phyloP scores from a whole-genome alignment of 495 filamentous ascomycete species.

The Eremomyces bilateralis region DNA sequence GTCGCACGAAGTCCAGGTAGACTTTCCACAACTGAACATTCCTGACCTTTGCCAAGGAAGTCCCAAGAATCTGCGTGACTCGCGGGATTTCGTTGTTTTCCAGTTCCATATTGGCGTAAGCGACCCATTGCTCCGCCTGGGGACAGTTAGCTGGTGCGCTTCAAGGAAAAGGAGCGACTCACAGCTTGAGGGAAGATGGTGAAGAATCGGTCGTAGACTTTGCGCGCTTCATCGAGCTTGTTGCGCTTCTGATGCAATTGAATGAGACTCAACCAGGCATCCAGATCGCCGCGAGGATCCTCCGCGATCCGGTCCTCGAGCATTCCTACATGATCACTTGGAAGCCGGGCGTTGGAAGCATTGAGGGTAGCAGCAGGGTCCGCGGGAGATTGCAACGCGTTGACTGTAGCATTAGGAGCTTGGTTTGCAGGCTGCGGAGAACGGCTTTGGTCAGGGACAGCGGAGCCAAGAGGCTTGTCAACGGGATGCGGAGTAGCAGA shows the following conservation, averaged over 20 bases:
- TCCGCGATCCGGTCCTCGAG: constrained; percentile 78
- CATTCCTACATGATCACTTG: constrained; percentile 60
- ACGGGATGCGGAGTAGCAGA: constrained; percentile 11
- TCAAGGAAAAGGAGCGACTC: constrained; percentile 23
- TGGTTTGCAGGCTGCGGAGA: neutral
- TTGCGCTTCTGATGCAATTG: constrained; percentile 61
- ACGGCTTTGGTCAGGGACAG: constrained; percentile 9
- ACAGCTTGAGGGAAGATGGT: constrained; percentile 74
- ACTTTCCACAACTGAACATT: constrained; percentile 73
- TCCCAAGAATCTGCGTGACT: constrained; percentile 63
- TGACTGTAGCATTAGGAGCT: constrained; percentile 1
- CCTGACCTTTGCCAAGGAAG: constrained; percentile 46
- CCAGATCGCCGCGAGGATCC: constrained; percentile 74
- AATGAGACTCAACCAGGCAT: constrained; percentile 76
- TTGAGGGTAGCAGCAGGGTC: constrained; percentile 9
- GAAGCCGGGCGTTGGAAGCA: constrained; percentile 31
- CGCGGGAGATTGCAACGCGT: neutral
- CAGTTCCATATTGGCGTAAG: constrained; percentile 71
- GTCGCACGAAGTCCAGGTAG: constrained; percentile 91
- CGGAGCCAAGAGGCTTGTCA: constrained; percentile 16
- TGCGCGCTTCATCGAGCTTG: constrained; percentile 61
- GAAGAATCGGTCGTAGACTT: constrained; percentile 68
- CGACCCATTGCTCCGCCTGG: constrained; percentile 76
- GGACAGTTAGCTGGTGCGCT: constrained; percentile 7
- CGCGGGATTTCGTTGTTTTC: constrained; percentile 52